Evolutionary conservation across 768 basidiomycete species (phyloP).

Genomic region (Goffeauzyma gilvescens): DNA sequence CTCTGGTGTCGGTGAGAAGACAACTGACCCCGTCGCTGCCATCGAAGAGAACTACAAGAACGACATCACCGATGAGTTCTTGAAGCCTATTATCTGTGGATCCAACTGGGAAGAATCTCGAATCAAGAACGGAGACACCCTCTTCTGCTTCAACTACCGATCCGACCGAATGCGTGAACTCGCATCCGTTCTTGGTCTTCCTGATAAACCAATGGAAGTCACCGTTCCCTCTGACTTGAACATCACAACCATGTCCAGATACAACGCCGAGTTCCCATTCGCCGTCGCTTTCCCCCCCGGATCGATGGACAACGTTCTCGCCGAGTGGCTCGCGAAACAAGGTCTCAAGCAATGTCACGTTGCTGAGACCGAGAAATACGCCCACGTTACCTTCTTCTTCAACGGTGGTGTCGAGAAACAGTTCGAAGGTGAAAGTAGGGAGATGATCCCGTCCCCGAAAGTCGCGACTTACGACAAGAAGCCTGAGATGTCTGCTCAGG

Average conservation of each 20-base stretch:
- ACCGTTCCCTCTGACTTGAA: slow-evolving; percentile 63
- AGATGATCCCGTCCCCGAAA: slow-evolving; percentile 79
- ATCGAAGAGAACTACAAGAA: slow-evolving; percentile 60
- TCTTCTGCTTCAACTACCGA: slow-evolving; percentile 95
- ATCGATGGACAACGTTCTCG: slow-evolving; percentile 79
- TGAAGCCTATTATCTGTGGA: slow-evolving; percentile 81
- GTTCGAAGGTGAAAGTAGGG: slow-evolving; percentile 59
- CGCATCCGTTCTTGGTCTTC: slow-evolving; percentile 54
- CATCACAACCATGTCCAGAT: slow-evolving; percentile 84
- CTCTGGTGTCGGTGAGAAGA: slow-evolving; percentile 44
- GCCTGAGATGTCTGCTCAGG: slow-evolving; percentile 74
- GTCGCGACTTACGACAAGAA: slow-evolving; percentile 85
- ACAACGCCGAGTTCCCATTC: slow-evolving; percentile 83
- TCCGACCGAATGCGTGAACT: slow-evolving; percentile 93
- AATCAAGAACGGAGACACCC: slow-evolving; percentile 67
- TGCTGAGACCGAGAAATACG: slow-evolving; percentile 95
- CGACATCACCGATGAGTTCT: slow-evolving; percentile 81
- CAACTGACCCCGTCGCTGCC: slow-evolving; percentile 42
- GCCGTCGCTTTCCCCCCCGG: slow-evolving; percentile 81
- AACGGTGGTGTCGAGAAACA: slow-evolving; percentile 91
- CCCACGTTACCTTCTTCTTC: slow-evolving; percentile 96
- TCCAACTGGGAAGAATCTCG: slow-evolving; percentile 57
- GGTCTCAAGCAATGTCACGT: slow-evolving; percentile 72
- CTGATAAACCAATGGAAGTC: slow-evolving; percentile 68
- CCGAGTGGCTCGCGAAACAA: slow-evolving; percentile 68